A percentile compares a stretch with the other conserved stretches of the same genome.
These are phyloP conservation scores for Fusarium lateritium DNA, from an alignment of 2,329 filamentous ascomycete species.

Conservation along the genomic window DNA sequence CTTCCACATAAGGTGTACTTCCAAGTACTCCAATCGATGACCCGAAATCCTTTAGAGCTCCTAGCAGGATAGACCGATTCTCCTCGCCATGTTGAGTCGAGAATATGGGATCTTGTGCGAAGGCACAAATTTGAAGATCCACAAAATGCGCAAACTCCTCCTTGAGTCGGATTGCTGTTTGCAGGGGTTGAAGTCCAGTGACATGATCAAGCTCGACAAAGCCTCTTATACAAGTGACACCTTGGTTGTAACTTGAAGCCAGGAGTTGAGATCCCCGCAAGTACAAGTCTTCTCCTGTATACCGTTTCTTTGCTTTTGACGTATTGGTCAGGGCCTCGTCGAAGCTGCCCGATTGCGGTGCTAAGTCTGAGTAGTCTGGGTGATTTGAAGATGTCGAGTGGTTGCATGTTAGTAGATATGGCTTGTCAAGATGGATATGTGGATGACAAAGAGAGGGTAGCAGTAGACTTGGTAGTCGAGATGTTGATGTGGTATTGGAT, in stretches of 20 bases:
- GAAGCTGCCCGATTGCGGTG: conserved; percentile 6
- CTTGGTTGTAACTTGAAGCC: conserved; percentile 9
- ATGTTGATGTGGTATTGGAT: not conserved
- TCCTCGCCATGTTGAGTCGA: conserved; percentile 7
- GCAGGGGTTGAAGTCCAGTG: conserved; percentile 2
- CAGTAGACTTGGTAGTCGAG: not conserved
- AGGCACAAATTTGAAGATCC: conserved; percentile 12
- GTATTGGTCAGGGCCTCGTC: conserved; percentile 18
- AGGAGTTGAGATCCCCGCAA: conserved; percentile 23
- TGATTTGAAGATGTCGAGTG: not conserved
- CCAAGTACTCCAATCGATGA: not conserved
- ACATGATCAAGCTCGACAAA: conserved; percentile 23
- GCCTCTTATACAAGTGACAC: not conserved
- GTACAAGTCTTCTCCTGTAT: conserved; percentile 20
- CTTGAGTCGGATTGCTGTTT: not conserved
- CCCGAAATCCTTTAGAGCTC: not conserved
- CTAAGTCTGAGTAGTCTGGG: conserved; percentile 16
- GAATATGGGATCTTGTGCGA: conserved; percentile 29
- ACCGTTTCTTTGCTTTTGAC: conserved; percentile 27
- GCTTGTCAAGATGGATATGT: conserved; percentile 25
- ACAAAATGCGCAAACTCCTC: conserved; percentile 7
- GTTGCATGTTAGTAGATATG: conserved; percentile 25
- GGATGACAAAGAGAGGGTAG: conserved; percentile 27
- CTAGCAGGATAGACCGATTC: not conserved
- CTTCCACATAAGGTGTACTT: conserved; percentile 12